These are phyloP conservation scores for Truncatella angustata DNA, from an alignment of 2,329 filamentous ascomycete species.

Conservation along the genomic window DNA sequence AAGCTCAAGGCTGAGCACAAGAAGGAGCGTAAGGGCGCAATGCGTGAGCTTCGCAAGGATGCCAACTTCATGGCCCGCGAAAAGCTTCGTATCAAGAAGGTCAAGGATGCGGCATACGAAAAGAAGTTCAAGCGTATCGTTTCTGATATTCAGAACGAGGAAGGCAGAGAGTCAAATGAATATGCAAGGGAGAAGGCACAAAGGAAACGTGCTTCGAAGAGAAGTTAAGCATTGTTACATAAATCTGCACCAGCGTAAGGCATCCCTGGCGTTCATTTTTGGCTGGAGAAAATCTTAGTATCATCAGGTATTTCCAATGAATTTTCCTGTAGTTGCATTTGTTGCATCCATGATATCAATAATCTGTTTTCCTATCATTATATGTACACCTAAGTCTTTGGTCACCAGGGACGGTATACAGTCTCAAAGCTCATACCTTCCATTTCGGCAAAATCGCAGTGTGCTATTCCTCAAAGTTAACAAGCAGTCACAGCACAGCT, in stretches of 20 bases:
- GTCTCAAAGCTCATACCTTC: no score
- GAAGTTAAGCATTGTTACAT: not conserved
- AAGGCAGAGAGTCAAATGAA: constrained; percentile 79
- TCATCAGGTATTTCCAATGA: no score
- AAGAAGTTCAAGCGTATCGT: constrained; percentile 91
- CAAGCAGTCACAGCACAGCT: no score
- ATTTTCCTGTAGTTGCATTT: no score
- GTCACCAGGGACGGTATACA: no score
- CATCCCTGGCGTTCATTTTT: not conserved
- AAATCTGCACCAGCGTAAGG: not conserved
- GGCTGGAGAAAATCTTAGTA: no score
- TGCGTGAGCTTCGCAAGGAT: constrained; percentile 93
- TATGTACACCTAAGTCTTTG: no score
- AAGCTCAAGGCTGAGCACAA: constrained; percentile 91
- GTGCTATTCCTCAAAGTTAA: no score
- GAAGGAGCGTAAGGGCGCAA: constrained; percentile 89
- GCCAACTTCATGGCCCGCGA: constrained; percentile 90
- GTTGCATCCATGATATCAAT: no score
- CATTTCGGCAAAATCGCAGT: no score
- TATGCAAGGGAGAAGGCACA: constrained; percentile 84
- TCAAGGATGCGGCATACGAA: constrained; percentile 89
- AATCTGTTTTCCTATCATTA: no score
- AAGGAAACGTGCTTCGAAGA: constrained; percentile 64
- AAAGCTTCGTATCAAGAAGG: constrained; percentile 88
- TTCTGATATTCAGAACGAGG: constrained; percentile 93